These are phyloP conservation scores for Lathyrus aphaca DNA, from an alignment of 306 rosid species.

Conservation along the genomic window DNA sequence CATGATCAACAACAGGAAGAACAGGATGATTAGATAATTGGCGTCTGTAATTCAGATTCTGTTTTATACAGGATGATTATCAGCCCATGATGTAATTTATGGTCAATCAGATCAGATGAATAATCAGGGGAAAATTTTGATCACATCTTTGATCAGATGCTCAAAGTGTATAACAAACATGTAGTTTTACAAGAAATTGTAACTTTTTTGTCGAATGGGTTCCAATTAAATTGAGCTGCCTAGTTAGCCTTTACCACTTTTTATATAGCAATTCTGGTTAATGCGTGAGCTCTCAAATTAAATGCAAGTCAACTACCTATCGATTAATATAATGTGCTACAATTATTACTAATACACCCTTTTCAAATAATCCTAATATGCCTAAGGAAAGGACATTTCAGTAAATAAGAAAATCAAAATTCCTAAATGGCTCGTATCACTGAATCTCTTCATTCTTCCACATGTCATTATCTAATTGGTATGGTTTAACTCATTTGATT, in stretches of 20 bases:
- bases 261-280: background rate
- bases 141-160: constrained; percentile 19
- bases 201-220: constrained; percentile 4
- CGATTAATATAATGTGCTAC: too few relatives aligned
- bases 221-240: background rate
- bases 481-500: too few relatives aligned
- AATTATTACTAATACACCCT: too few relatives aligned
- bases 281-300: background rate
- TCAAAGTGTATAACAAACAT: constrained; percentile 21
- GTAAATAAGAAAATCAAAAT: too few relatives aligned
- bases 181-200: background rate
- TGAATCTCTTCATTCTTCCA: too few relatives aligned
- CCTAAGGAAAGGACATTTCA: too few relatives aligned
- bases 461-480: too few relatives aligned
- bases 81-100: constrained; percentile 23
- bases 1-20: constrained; percentile 53
- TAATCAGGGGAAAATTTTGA: constrained; percentile 25
- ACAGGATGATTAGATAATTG: constrained; percentile 45
- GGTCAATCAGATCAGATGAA: constrained; percentile 33
- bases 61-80: constrained; percentile 6
- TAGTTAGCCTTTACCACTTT: background rate
- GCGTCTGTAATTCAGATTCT: constrained; percentile 6
- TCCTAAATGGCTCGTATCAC: too few relatives aligned
- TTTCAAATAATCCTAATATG: too few relatives aligned
- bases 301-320: too few relatives aligned